Base-by-base conservation (phyloP, 1,284 basidiomycete species). In the Trichosporon coremiiforme region DNA sequence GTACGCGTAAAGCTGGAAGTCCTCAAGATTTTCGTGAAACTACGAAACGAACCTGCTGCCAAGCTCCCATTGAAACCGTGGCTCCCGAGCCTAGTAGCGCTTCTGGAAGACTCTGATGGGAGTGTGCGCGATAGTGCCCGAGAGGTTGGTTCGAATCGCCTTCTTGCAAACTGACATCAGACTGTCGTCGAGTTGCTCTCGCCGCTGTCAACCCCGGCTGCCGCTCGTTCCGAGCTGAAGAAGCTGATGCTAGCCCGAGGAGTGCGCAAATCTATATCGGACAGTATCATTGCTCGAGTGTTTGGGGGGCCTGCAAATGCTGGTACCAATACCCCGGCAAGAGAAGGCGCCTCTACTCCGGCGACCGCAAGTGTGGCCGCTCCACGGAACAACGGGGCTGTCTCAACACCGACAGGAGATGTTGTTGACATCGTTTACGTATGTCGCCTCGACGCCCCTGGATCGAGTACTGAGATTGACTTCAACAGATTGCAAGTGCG, bases 221-320 rank as follows among this genome's bases (percentile, higher is more conserved):
- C 89, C 8, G 96, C 95, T 2, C 90, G 93, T 65, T 88, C 93
- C 0, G 95, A 98, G 80, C 86, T 99, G 67, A 98, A 98, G 85
- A 95, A 93, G 79, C 92, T 95, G 79, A 87, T 99, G 86, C 83
- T 88, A 2, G 92, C 91, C 80, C 91, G 91, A 80, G 88, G 87
- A 64, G 91, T 96, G 38, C 88, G 94, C 62, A 97, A 96, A 82
- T 89, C 90, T 6, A 95, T 95, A 50, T 79, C 83, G 8, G 86
- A 87, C 33, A 78, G 76, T 12, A 84, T 87, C 64, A 76, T 87
- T 1, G 73, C 75, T 0, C 79, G 83, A 5, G 82, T 87, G 1
- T 78, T 86, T 50, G 77, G 75, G 6, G 76, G 73, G 4, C 67
- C 70, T 12, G 60, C 63, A 10, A 47, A 69, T 20, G 36, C 66